Evolutionary conservation across 805 yeast species (phyloP), one percentile per base, ranked within the genome.

Genomic region (Candida gorgasii): DNA sequence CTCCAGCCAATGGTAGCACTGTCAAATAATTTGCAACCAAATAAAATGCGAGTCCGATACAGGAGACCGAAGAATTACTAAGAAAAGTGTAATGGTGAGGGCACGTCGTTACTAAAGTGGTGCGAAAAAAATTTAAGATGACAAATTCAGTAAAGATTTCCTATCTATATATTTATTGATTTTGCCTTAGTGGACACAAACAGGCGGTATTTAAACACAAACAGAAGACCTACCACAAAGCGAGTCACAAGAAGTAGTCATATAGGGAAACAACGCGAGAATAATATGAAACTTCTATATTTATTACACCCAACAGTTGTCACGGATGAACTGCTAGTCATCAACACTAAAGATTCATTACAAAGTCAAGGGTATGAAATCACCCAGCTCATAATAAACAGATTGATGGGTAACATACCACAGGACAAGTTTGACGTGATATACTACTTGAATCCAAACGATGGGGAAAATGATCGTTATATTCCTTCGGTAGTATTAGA

Each of bases 271-370:
- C 13, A 30, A 30, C 20, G 15, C 33, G 5, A 16, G 12, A 5
- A 12, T 22, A 26, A n/a, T 11, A 41, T 41, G 44, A 48, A 44
- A 24, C n/a, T 46, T 4, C 38, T 49, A 29, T 60, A 82, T 19
- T 65, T 83, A 38, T 69, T 83, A 41, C 89, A 83, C 54, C 89
- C 89, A 14, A 82, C 86, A 6, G 73, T 78, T 36, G 86, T 82
- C 9, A 76, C 83, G 0, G 73, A 75, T 29, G 83, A 81, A 33
- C 65, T 58, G 3, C 41, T 63, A 14, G 78, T 82, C 14, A 72
- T 65, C 36, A 28, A 47, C 1, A 59, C 65, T 30, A 78, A 79
- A 58, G 47, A 11, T 45, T 52, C 13, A 54, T 74, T 29, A 38
- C 44, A 13, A 19, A 46, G 57, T 9, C 51, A 49, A 22, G 47